Evolutionary conservation across 352 stramenopile genomes (phyloP).

Genomic region (Phytophthora brassicae): DNA sequence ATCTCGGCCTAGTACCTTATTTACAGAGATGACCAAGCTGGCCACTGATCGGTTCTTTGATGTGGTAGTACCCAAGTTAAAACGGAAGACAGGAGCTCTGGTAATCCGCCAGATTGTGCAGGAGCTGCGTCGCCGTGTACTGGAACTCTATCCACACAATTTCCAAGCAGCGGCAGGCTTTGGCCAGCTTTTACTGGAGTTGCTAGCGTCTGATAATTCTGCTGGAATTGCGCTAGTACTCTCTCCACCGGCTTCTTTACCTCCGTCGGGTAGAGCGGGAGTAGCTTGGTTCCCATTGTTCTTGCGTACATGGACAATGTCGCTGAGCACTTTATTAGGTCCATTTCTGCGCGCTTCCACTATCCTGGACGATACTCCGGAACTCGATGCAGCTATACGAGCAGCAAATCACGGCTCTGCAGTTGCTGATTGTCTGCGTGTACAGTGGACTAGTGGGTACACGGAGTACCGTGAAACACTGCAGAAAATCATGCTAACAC

Average conservation of each 20-base stretch:
- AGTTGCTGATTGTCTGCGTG: constrained; percentile 34
- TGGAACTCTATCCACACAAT: constrained; percentile 59
- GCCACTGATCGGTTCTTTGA: constrained; percentile 41
- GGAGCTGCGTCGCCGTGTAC: constrained; percentile 47
- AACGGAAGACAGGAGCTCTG: constrained; percentile 3
- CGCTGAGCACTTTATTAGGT: constrained; percentile 58
- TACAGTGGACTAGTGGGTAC: constrained; percentile 58
- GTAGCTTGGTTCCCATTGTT: constrained; percentile 48
- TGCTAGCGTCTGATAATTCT: constrained; percentile 35
- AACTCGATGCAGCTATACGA: constrained; percentile 44
- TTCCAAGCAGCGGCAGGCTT: constrained; percentile 42
- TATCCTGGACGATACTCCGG: constrained; percentile 59
- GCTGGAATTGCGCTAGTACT: constrained; percentile 41
- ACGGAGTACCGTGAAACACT: constrained; percentile 29
- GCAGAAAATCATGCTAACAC: constrained; percentile 32
- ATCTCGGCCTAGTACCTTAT: constrained; percentile 4
- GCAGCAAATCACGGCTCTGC: constrained; percentile 21
- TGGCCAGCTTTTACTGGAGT: constrained; percentile 44
- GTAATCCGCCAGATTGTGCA: constrained; percentile 44
- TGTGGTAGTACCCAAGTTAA: constrained; percentile 34
- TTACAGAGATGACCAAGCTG: constrained; percentile 14
- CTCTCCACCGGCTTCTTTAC: constrained; percentile 23
- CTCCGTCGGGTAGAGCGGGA: constrained; percentile 16
- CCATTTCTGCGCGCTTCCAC: constrained; percentile 67
- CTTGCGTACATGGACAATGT: constrained; percentile 50